Evolutionary conservation across 1,284 basidiomycete species (phyloP), one percentile per base, ranked within the genome.

Genomic region (Cryptococcus maquisensis): DNA sequence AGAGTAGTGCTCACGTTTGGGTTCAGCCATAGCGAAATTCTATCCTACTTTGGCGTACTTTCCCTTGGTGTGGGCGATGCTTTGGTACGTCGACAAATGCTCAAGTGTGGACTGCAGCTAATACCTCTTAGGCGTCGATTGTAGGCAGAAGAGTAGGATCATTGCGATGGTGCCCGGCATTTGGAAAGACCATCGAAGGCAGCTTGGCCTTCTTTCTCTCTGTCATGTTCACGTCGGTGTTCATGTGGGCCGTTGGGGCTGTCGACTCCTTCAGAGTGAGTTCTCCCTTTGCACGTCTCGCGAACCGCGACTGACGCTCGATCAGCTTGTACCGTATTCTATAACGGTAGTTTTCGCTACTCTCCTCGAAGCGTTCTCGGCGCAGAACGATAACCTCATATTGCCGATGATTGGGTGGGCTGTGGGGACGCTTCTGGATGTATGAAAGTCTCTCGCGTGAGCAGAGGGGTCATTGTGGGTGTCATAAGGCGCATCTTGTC

Each of bases 301-400:
- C 6, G 28, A 32, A 6, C 28, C 6, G 10, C 28, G 10, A 10
- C 28, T 32, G 28, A 32, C 28, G 10, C 28, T 32, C 10, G n/a
- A 49, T 16, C 47, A 63, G 62, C 47, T 57, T 13, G 40, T 47
- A 0, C 57, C 63, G 7, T 74, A 68, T 44, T 57, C 52, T 3
- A 37, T 71, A 35, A 65, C 86, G n/a, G 81, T 85, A 20, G 74
- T 76, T 15, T 72, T 89, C 51, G 81, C 86, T 2, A 84, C 85
- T 3, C 71, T 89, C 49, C 80, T 96, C 62, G 93, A 97, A 75
- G 93, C 90, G 16, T 77, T 92, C 53, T 90, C 88, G 20, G 85
- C 86, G 67, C 93, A 97, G 75, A 96, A 97, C 75, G 93, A 97
- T 76, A 97, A 97, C 73, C 79, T 97, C 62, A 90, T 90, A 35